phyloP scores from a whole-genome alignment of 1,284 basidiomycete genomes.

The Boletus mariae region DNA sequence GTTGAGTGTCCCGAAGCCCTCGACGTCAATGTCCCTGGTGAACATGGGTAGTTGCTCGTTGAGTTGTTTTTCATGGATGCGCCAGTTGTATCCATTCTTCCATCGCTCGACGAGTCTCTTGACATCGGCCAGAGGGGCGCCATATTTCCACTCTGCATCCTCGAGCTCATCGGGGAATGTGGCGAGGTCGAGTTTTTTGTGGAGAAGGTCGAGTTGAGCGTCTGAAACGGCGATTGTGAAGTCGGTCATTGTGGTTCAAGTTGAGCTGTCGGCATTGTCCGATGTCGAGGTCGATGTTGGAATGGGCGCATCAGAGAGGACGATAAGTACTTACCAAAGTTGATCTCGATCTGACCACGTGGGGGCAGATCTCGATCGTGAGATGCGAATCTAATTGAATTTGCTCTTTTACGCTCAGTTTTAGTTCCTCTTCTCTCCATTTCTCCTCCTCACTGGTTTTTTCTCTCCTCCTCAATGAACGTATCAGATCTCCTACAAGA shows the following conservation, averaged over 20 bases:
- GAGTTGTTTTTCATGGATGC: conserved; percentile 36
- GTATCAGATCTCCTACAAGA: conserved; percentile 68
- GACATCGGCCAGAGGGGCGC: conserved; percentile 39
- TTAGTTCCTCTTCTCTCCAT: background rate
- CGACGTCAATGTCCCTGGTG: conserved; percentile 39
- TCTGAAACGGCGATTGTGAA: conserved; percentile 36
- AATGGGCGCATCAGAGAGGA: too few relatives aligned
- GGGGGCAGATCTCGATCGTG: conserved; percentile 33
- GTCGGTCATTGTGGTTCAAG: conserved; percentile 2
- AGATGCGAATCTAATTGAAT: conserved; percentile 35
- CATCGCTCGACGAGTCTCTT: conserved; percentile 38
- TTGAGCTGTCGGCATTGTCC: too few relatives aligned
- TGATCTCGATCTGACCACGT: conserved; percentile 33
- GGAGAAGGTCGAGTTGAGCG: conserved; percentile 28
- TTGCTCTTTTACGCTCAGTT: too few relatives aligned
- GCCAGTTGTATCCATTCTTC: conserved; percentile 44
- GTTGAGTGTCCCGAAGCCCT: conserved; percentile 36
- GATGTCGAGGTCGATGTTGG: too few relatives aligned
- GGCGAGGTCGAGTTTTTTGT: conserved; percentile 32
- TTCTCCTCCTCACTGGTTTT: conserved; percentile 4
- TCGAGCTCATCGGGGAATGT: conserved; percentile 44
- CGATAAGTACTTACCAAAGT: background rate
- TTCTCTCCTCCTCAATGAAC: conserved; percentile 48
- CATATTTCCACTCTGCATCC: conserved; percentile 37
- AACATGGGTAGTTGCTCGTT: conserved; percentile 43